Percentiles rank a stretch among this genome's conserved stretches.
phyloP scores from a whole-genome alignment of 208 protist species.

The Trypanosoma caninum region DNA sequence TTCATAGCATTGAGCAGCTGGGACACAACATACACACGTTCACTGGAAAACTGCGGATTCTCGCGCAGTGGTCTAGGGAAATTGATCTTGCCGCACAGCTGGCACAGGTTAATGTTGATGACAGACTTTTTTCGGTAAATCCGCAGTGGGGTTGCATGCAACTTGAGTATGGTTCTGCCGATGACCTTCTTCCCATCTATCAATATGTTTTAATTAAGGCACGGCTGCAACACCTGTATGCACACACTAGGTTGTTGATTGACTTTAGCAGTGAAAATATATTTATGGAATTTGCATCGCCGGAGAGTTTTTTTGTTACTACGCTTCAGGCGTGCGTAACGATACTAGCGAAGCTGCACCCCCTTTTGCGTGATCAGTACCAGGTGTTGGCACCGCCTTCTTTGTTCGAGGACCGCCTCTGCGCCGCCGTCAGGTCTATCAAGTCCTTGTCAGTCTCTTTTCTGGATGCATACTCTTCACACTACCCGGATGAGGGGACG shows the following conservation, averaged over 20 bases:
- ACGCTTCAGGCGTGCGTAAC: conserved; percentile 77
- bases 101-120: conserved; percentile 36
- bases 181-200: conserved; percentile 87
- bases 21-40: conserved; percentile 34
- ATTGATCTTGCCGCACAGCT: conserved; percentile 76
- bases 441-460: background rate
- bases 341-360: conserved; percentile 54
- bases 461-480: conserved; percentile 9
- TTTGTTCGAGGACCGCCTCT: conserved; percentile 32
- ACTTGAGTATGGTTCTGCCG: conserved; percentile 47
- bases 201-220: conserved; percentile 79
- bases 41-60: conserved; percentile 51
- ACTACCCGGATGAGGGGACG: background rate
- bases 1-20: conserved; percentile 70
- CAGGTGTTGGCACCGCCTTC: conserved; percentile 44
- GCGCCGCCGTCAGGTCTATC: conserved; percentile 1
- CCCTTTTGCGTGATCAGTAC: conserved; percentile 42
- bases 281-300: conserved; percentile 72
- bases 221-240: conserved; percentile 42
- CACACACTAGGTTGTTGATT: conserved; percentile 56
- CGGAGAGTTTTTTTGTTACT: conserved; percentile 74
- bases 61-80: conserved; percentile 75
- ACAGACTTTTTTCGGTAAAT: conserved; percentile 12
- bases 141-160: background rate
- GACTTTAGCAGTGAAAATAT: conserved; percentile 58